phyloP scores from a whole-genome alignment of 208 protist species.

The Trichomonas gallinae region DNA sequence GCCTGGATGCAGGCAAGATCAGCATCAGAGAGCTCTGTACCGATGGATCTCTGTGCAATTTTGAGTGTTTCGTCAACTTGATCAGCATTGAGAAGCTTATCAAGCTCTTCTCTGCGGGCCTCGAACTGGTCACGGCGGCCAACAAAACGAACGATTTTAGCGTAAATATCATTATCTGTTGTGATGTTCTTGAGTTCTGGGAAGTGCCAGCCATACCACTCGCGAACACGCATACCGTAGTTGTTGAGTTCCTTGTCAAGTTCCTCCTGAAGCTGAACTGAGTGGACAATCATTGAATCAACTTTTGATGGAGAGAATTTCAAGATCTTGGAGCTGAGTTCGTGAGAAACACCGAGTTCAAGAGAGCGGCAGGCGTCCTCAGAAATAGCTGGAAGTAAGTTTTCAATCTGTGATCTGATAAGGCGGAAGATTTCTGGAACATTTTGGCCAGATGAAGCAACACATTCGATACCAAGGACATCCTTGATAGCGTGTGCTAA shows the following conservation, averaged over 20 bases:
- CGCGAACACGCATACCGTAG: conserved; percentile 89
- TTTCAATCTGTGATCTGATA: conserved; percentile 71
- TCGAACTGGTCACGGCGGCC: conserved; percentile 62
- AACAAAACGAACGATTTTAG: conserved; percentile 60
- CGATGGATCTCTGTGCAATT: conserved; percentile 93
- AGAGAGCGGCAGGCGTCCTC: conserved; percentile 38
- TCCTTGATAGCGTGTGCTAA: conserved; percentile 83
- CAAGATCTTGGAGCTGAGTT: conserved; percentile 92
- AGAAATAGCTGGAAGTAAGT: conserved; percentile 52
- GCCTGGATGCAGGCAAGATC: conserved; percentile 29
- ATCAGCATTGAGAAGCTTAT: conserved; percentile 75
- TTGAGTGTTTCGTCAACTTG: conserved; percentile 44
- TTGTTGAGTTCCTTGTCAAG: conserved; percentile 98
- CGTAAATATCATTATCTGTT: conserved; percentile 82
- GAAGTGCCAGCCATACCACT: conserved; percentile 99
- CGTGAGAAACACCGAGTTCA: conserved; percentile 90
- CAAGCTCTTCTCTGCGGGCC: conserved; percentile 59
- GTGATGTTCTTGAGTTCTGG: conserved; percentile 90
- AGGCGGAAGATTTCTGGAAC: conserved; percentile 75
- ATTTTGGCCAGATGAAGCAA: conserved; percentile 53
- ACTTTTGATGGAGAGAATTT: conserved; percentile 99
- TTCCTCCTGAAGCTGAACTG: conserved; percentile 91
- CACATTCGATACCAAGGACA: conserved; percentile 70
- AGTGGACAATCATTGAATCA: conserved; percentile 99
- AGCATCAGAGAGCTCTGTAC: conserved; percentile 65